Base-by-base conservation (phyloP, 2,329 filamentous ascomycete species). In the Grosmannia clavigera region DNA sequence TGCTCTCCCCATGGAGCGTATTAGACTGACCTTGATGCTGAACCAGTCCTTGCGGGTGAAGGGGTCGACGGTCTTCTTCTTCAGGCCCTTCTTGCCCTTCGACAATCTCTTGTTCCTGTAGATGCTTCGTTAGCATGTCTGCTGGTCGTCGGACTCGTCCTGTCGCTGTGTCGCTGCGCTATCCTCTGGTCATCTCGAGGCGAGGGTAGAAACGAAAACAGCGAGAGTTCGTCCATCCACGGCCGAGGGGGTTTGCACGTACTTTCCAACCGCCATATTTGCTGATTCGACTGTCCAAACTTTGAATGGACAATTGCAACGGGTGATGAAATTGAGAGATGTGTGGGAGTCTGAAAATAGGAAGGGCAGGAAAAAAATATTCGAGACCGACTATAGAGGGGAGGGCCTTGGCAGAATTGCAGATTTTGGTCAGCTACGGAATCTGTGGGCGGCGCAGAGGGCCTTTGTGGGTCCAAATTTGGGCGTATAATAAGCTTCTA, bases 1-100 rank as follows among this genome's bases (percentile, higher is more conserved):
- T 19, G 12, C 3, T 43, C 6, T 5, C 33, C 7, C 19, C 2
- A 10, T 16, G 19, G 11, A 22, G 5, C 5, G 5, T 25, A 16
- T 12, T 7, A 3, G 16, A 63, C 80, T 69, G 73, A 90, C 87
- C 86, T 97, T 97, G 80, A 99, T 86, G 73, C 87, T 89, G 82
- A 92, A 99, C 90, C 95, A 97, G 78, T 97, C 94, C 85, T 99
- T 99, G 76, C 92, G 89, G 73, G 92, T 85, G 84, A 97, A 97
- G 73, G 94, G 92, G 79, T 99, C 94, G 71, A 87, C 81, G 73
- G 92, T 92, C 82, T 92, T 92, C 92, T 99, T 97, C 90, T 97
- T 97, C 77, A 97, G 84, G 79, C 94, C 92, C 87, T 99, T 99
- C 90, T 97, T 99, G 82, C 94, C 94, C 86, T 99, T 99, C 69